Percentiles rank a stretch among this genome's conserved stretches.
These are phyloP conservation scores for Vaccinium macrocarpon DNA, from an alignment of 148 eudicot species.

Conservation along the genomic window DNA sequence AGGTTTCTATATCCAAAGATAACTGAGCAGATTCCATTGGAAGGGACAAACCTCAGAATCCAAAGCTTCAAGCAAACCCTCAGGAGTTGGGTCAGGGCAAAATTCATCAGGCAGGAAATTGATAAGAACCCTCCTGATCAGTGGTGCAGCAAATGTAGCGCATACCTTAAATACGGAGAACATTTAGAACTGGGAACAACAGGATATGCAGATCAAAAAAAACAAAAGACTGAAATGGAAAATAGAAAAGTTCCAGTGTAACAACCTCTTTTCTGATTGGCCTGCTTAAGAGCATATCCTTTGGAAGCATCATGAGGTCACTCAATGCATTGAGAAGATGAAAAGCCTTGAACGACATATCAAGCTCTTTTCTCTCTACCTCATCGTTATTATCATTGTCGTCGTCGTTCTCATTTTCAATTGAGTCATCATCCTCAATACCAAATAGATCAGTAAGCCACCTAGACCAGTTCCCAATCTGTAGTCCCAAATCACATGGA, in stretches of 20 bases:
- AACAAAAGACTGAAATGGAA: background rate
- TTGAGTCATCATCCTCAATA: constrained; percentile 61
- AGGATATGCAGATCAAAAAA: background rate
- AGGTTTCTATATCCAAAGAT: background rate
- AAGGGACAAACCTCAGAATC: constrained; percentile 57
- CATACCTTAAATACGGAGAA: constrained; percentile 53
- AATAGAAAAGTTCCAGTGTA: constrained; percentile 14
- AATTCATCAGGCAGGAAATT: constrained; percentile 87
- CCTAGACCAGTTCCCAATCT: constrained; percentile 98
- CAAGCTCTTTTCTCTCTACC: constrained; percentile 21
- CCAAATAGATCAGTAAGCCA: constrained; percentile 83
- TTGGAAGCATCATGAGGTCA: constrained; percentile 99
- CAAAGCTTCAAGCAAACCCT: constrained; percentile 60
- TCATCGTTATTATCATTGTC: constrained; percentile 27
- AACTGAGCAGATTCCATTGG: background rate
- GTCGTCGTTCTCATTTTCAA: constrained; percentile 26
- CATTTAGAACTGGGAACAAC: background rate
- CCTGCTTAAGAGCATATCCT: constrained; percentile 77
- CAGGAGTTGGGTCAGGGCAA: constrained; percentile 76
- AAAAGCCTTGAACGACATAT: constrained; percentile 60
- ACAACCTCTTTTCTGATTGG: constrained; percentile 77
- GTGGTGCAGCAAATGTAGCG: constrained; percentile 63
- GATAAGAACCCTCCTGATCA: constrained; percentile 71
- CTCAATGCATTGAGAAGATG: constrained; percentile 78
- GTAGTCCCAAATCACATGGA: constrained; percentile 21